These are phyloP conservation scores for Arabidopsis arenosa DNA, from an alignment of 345 rosid species.

Conservation along the genomic window DNA sequence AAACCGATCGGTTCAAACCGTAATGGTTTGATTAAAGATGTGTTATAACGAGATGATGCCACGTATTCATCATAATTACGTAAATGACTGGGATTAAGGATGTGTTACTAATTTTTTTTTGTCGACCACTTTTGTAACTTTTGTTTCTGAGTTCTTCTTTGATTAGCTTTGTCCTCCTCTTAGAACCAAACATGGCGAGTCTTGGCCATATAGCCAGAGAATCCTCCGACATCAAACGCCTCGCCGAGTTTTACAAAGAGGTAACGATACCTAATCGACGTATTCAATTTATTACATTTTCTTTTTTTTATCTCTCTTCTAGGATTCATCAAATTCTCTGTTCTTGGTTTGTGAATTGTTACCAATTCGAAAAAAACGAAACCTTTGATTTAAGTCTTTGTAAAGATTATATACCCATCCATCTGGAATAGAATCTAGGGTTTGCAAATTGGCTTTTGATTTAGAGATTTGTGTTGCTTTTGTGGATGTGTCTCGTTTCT, in stretches of 20 bases:
- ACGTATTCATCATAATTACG: background rate
- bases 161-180: background rate
- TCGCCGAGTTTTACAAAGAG: constrained; percentile 81
- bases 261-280: constrained; percentile 32
- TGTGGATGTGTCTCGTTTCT: background rate
- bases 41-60: background rate
- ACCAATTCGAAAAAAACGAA: background rate
- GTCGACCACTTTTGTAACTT: background rate
- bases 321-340: constrained; percentile 2
- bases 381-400: background rate
- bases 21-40: constrained; percentile 1
- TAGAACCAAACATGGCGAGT: constrained; percentile 51
- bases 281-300: background rate
- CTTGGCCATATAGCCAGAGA: constrained; percentile 88
- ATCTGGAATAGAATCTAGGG: constrained; percentile 18
- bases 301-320: background rate
- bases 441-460: background rate
- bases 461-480: background rate
- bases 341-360: background rate
- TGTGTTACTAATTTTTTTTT: background rate
- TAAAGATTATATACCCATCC: background rate
- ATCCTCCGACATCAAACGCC: constrained; percentile 72
- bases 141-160: background rate
- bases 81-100: background rate
- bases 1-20: background rate